These are phyloP conservation scores for Psidium friedrichsthalianum DNA, from an alignment of 345 rosid species.

Conservation along the genomic window DNA sequence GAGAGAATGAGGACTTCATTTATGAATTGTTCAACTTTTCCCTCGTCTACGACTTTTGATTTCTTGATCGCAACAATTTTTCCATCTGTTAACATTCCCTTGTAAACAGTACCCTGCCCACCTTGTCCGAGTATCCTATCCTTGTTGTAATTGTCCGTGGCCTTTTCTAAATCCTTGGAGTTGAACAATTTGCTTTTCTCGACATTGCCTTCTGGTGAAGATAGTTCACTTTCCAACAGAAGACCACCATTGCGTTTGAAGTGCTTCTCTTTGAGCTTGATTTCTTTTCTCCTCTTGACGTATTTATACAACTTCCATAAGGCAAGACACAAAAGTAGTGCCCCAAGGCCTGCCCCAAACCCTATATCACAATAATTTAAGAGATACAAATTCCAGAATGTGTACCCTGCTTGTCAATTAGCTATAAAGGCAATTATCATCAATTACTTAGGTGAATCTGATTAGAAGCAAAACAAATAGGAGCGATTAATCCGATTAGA, in stretches of 20 bases:
- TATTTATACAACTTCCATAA: background rate
- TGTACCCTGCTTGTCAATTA: background rate
- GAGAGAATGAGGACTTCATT: background rate
- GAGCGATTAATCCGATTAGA: too few relatives aligned
- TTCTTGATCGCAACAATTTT: background rate
- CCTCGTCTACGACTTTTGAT: background rate
- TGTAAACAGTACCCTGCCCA: too few relatives aligned
- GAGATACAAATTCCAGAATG: too few relatives aligned
- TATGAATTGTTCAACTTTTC: background rate
- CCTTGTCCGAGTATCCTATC: too few relatives aligned
- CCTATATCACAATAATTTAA: too few relatives aligned
- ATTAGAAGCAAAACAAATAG: too few relatives aligned
- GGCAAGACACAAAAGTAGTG: background rate
- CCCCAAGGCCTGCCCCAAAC: too few relatives aligned
- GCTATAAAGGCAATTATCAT: too few relatives aligned
- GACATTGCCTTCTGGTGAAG: background rate
- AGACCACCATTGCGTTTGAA: background rate
- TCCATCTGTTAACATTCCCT: too few relatives aligned
- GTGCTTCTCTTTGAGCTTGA: background rate
- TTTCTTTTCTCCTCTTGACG: background rate
- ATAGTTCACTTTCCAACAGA: background rate
- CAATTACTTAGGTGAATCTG: background rate
- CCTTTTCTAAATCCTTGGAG: too few relatives aligned
- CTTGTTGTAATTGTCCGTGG: too few relatives aligned
- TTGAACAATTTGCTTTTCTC: background rate